phyloP scores from a whole-genome alignment of 495 filamentous ascomycete genomes.

The Margaritispora aquatica region DNA sequence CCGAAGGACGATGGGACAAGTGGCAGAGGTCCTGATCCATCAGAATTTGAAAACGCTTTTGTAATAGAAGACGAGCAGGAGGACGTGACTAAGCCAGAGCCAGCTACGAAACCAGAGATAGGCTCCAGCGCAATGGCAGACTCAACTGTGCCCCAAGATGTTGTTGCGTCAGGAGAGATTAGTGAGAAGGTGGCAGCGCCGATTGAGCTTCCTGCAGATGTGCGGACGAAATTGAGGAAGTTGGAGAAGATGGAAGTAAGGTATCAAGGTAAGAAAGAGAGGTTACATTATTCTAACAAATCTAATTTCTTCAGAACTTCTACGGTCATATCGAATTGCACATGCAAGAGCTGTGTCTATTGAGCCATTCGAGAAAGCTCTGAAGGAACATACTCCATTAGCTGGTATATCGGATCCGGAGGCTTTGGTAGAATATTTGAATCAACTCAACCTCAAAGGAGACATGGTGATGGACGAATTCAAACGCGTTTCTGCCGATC shows the following conservation, averaged over 20 bases:
- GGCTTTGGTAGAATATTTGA: conserved; percentile 89
- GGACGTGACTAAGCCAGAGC: conserved; percentile 44
- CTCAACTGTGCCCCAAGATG: conserved; percentile 24
- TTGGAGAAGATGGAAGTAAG: conserved; percentile 81
- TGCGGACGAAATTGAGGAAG: conserved; percentile 64
- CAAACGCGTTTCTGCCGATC: conserved; percentile 77
- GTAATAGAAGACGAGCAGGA: conserved; percentile 72
- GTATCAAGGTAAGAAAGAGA: conserved; percentile 60
- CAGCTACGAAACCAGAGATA: conserved; percentile 37
- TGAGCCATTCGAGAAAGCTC: conserved; percentile 84
- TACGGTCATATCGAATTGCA: conserved; percentile 85
- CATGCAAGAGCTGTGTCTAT: conserved; percentile 79
- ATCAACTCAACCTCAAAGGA: conserved; percentile 73
- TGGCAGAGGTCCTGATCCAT: conserved; percentile 57
- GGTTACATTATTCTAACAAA: not conserved
- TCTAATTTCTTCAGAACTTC: conserved; percentile 53
- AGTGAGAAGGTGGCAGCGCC: conserved; percentile 21
- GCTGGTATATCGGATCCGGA: conserved; percentile 81
- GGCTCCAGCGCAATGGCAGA: conserved; percentile 23
- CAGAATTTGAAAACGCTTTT: conserved; percentile 77
- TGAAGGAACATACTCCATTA: conserved; percentile 87
- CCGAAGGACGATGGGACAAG: conserved; percentile 20
- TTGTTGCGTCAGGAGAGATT: conserved; percentile 26
- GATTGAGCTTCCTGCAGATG: conserved; percentile 70
- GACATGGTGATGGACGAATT: conserved; percentile 91